Evolutionary conservation across 768 basidiomycete genomes (phyloP), one percentile per base, ranked within the genome.

Genomic region (Mycena indigotica): DNA sequence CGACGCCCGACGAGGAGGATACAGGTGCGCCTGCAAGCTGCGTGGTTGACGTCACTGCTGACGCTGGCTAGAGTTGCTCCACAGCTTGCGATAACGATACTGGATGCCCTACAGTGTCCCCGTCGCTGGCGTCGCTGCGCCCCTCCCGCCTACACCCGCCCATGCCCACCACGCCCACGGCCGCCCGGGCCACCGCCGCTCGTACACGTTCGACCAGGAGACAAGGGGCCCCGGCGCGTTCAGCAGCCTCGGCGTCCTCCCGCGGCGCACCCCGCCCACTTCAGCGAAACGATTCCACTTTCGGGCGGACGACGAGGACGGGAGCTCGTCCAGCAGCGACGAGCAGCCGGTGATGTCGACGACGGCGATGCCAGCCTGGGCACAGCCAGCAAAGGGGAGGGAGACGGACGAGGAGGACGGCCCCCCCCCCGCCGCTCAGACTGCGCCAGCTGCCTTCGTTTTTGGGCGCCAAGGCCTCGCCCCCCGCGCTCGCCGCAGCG

Each of bases 141-240:
- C 49, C 38, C 19, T 55, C 13, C 55, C 49, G 8, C 40, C 29
- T 39, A 21, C 39, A 23, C 30, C 24, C 28, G 39, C 52, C 21
- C 52, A 23, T 29, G 25, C 53, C 16, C 60, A 67, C 56, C 70
- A 70, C 26, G 65, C 67, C 38, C 61, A 65, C 23, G 75, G 70
- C 45, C 67, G 73, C 10, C 66, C 71, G 26, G 70, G 73, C 53
- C 75, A 77, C 58, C 71, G 74, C 35, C 70, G 75, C 46, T 72
- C 72, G 16, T 75, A 72, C 65, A 71, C 74, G 5, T 65, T 59
- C 28, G 32, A 61, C 61, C 72, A 76, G 39, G 73, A 77, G 25
- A 74, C 77, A 54, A 67, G 66, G 50, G 76, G 77, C 38, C 68
- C 73, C 21, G 83, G 83, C 57, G 76, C 84, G 21, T 84, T 85